Evolutionary conservation across 345 rosid genomes (phyloP).

Genomic region (Pelargonium nanum): DNA sequence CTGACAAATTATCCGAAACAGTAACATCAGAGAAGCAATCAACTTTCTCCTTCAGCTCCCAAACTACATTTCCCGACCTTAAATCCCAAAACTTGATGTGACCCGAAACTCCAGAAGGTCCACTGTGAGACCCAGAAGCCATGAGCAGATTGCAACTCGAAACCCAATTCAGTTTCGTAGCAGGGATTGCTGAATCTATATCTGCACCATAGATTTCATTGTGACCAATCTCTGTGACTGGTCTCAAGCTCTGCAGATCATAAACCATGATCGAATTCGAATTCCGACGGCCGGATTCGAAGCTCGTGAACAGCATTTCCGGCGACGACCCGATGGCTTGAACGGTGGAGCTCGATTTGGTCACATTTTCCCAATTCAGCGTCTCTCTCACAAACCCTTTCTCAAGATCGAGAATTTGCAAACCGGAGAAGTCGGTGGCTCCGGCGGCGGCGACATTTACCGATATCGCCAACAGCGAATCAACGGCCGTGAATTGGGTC

Average conservation of each 20-base stretch:
- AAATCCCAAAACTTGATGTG: slow-evolving; percentile 70
- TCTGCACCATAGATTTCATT: slow-evolving; percentile 67
- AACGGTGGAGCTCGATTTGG: no score
- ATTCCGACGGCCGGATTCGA: slow-evolving; percentile 80
- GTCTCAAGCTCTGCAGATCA: slow-evolving; percentile 46
- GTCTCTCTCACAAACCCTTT: slow-evolving; percentile 49
- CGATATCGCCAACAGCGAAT: slow-evolving; percentile 59
- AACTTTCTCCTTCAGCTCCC: slow-evolving; percentile 64
- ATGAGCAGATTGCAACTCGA: slow-evolving; percentile 45
- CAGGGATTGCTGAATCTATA: slow-evolving; percentile 66
- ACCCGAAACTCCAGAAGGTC: slow-evolving; percentile 71
- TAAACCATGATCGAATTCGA: slow-evolving; percentile 79
- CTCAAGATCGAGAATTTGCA: slow-evolving; percentile 66
- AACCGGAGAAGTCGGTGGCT: slow-evolving; percentile 79
- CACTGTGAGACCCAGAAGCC: slow-evolving; percentile 85
- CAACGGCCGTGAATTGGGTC: slow-evolving; percentile 74
- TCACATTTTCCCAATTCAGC: no score
- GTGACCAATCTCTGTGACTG: slow-evolving; percentile 64
- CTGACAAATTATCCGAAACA: slow-evolving; percentile 55
- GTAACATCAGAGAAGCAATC: slow-evolving; percentile 87
- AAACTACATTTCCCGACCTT: slow-evolving; percentile 56
- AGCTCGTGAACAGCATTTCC: slow-evolving; percentile 62
- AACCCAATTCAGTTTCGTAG: slow-evolving; percentile 72
- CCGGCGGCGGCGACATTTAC: slow-evolving; percentile 61
- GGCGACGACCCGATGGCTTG: slow-evolving; percentile 68